These are phyloP conservation scores for Fusarium sterilihyphosum DNA, from an alignment of 2,329 filamentous ascomycete genomes.

Conservation along the genomic window DNA sequence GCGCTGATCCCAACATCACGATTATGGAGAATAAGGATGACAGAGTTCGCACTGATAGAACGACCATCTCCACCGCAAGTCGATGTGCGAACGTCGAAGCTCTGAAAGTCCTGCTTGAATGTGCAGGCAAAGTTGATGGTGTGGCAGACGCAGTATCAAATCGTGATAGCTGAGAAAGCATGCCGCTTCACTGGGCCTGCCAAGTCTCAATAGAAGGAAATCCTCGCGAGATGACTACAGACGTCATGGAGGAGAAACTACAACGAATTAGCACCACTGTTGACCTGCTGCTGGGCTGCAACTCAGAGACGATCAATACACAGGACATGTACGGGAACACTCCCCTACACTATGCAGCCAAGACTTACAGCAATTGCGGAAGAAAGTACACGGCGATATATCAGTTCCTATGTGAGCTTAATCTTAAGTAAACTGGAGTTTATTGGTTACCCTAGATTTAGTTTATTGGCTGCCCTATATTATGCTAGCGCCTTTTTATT, in stretches of 20 bases:
- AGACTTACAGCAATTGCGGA: not conserved
- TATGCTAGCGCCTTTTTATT: too few species aligned
- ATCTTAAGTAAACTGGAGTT: too few species aligned
- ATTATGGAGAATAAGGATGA: not conserved
- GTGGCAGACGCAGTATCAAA: not conserved
- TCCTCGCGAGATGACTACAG: not conserved
- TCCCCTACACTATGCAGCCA: not conserved
- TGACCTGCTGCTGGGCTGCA: not conserved
- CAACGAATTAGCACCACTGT: accelerated
- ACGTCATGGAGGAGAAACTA: accelerated
- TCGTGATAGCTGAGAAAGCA: not conserved
- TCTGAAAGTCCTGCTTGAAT: not conserved
- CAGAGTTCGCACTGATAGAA: not conserved
- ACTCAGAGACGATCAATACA: not conserved
- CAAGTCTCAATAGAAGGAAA: not conserved
- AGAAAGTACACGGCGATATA: not conserved
- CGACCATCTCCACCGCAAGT: not conserved
- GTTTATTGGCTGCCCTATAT: too few species aligned
- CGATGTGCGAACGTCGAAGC: not conserved
- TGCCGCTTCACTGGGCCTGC: not conserved
- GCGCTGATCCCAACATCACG: not conserved
- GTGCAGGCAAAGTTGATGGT: accelerated
- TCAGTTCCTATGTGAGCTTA: not conserved
- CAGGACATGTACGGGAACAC: not conserved
- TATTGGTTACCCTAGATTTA: too few species aligned